phyloP scores from a whole-genome alignment of 257 asterid genomes.

The Buddleja alternifolia region DNA sequence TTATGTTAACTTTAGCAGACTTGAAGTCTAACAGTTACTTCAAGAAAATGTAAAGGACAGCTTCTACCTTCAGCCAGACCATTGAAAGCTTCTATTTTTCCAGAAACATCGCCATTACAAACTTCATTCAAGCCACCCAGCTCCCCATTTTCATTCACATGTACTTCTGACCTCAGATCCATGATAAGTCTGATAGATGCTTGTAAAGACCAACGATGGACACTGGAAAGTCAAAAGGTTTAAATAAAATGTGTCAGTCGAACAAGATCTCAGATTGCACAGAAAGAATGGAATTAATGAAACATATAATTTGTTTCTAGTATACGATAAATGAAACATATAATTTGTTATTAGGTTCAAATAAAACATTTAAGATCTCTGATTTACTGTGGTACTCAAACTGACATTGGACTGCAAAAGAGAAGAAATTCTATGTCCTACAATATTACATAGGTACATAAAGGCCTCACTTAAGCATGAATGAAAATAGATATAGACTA shows the following conservation, averaged over 20 bases:
- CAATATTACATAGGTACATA: not conserved
- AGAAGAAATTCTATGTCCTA: not conserved
- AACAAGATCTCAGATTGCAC: constrained; percentile 27
- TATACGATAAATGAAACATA: too few species aligned
- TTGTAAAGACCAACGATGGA: constrained; percentile 26
- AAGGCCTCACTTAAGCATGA: constrained; percentile 1
- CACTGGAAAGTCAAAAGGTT: constrained; percentile 27
- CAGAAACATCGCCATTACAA: constrained; percentile 53
- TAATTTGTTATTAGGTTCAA: too few species aligned
- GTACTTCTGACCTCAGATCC: constrained; percentile 58
- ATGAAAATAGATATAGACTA: not conserved
- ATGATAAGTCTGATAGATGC: constrained; percentile 42
- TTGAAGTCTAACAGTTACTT: constrained; percentile 2
- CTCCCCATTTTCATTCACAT: constrained; percentile 48
- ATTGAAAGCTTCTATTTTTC: constrained; percentile 54
- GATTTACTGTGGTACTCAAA: too few species aligned
- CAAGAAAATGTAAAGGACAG: constrained; percentile 17
- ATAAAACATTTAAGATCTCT: too few species aligned
- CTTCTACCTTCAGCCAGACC: constrained; percentile 55
- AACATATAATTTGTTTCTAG: constrained; percentile 7
- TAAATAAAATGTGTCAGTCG: constrained; percentile 23
- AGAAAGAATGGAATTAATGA: constrained; percentile 17
- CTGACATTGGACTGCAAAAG: constrained; percentile 5
- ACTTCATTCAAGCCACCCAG: constrained; percentile 44
- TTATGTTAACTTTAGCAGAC: constrained; percentile 9